Conservation (phyloP, 1,284 basidiomycete species). For the Ustilago loliicola region DNA sequence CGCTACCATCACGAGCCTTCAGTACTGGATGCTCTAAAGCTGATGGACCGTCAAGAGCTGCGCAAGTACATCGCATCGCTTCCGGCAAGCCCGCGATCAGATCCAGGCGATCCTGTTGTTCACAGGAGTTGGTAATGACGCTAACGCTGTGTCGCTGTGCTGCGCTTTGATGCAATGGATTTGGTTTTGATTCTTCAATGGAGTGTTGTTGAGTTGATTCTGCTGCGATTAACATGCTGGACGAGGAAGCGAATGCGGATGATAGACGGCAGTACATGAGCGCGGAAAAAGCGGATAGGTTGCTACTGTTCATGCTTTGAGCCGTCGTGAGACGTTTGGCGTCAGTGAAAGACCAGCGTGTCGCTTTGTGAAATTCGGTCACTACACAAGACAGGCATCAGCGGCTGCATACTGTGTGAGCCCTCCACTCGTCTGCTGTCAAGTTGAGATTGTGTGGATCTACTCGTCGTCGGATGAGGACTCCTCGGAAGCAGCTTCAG, state of each 20-base stretch:
- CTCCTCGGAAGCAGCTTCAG: slow-evolving; percentile 7
- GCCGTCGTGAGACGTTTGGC: neutral
- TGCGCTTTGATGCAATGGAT: neutral
- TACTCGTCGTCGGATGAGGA: slow-evolving; percentile 23
- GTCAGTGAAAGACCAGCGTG: neutral
- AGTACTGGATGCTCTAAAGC: neutral
- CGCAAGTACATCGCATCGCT: slow-evolving; percentile 17
- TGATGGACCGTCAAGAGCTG: slow-evolving; percentile 30
- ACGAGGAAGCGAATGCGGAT: neutral
- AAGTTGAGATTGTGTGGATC: neutral
- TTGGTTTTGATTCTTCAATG: slow-evolving; percentile 18
- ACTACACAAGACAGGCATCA: too few relatives aligned
- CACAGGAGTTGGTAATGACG: neutral
- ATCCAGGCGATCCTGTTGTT: neutral
- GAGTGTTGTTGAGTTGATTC: slow-evolving; percentile 7
- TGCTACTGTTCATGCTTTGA: neutral
- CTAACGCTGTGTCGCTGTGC: neutral
- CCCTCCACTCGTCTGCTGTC: neutral
- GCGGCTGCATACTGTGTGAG: neutral
- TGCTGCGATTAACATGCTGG: slow-evolving; percentile 12
- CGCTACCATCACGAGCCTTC: slow-evolving; percentile 49
- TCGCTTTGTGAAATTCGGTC: too few relatives aligned
- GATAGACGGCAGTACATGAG: neutral
- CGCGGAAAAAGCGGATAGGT: neutral
- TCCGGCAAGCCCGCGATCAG: neutral